Conservation (phyloP, 2,329 filamentous ascomycete genomes). For the Cadophora sp. region DNA sequence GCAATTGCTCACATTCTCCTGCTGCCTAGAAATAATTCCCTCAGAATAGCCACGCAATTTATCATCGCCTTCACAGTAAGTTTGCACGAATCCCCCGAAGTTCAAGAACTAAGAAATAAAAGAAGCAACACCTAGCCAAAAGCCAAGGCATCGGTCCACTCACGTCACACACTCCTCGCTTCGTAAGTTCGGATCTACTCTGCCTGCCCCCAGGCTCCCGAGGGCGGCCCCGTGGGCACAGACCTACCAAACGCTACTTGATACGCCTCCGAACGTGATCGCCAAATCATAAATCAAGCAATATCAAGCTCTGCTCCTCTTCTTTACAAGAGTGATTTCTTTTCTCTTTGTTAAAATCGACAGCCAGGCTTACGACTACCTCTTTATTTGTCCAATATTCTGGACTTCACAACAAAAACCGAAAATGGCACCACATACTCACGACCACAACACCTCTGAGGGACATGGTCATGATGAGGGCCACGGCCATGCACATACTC, state of each 20-base stretch:
- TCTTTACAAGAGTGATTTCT: not conserved
- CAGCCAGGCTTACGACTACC: no score
- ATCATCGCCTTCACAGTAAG: no score
- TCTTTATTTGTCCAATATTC: not conserved
- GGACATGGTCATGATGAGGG: not conserved
- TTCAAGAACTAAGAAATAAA: not conserved
- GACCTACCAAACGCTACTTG: not conserved
- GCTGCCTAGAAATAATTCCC: no score
- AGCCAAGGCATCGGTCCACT: not conserved
- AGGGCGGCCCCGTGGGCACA: not conserved
- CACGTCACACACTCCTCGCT: slow-evolving; percentile 1
- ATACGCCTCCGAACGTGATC: not conserved
- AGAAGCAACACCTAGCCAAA: not conserved
- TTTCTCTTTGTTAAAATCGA: not conserved
- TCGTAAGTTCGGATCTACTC: not conserved
- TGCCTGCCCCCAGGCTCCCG: not conserved
- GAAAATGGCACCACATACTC: slow-evolving; percentile 11
- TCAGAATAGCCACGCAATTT: no score
- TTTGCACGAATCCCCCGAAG: no score
- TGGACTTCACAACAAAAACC: not conserved
- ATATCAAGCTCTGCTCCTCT: not conserved
- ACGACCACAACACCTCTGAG: not conserved
- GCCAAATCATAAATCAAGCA: slow-evolving; percentile 6
- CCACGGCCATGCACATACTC: not conserved
- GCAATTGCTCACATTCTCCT: no score